Evolutionary conservation across 208 protist genomes (phyloP), one percentile per base, ranked within the genome.

Genomic region (Acanthamoeba triangularis): DNA sequence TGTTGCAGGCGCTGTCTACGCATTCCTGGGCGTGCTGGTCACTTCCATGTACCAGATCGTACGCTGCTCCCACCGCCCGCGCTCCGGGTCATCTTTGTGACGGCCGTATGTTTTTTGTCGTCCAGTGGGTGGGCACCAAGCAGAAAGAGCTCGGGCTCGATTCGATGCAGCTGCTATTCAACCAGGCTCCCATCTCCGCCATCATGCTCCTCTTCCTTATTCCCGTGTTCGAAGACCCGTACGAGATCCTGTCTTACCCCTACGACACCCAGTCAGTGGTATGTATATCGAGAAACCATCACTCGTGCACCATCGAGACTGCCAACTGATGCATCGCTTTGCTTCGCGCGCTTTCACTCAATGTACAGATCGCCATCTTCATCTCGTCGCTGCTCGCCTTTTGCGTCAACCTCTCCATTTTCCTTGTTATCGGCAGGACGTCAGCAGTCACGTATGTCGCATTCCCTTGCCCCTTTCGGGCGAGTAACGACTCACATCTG

Each of bases 21-120:
- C 97, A 13, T 72, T 97, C 2, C 97, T 97, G 2, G 97, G 98
- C 63, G 95, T 98, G 13, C 44, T 99, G 52, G 90, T 98, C 41
- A 99, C 98, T 16, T 98, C 97, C 76, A 95, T 98, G 95, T 98
- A 98, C 84, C 98, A 99, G 90, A 98, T 98, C 69, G 98, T 98
- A 44, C 52, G 35, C 52, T 20, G 52, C 18, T 56, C 16, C 18
- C 52, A 56, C 52, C 52, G 10, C 4, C 74, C n/a, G 23, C 33
- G 23, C 74, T 84, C 41, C 41, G 8, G 5, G 28, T 18, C 74
- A 90, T 20, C 13, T 10, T 76, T 49, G 18, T 25, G 16, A 41
- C 35, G 23, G 35, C 14, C n/a, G 16, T 78, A 5, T 10, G 33
- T 16, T 23, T 41, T 30, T 82, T n/a, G n/a, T n/a, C 54, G 87